These are phyloP conservation scores for Fusarium xylarioides DNA, from an alignment of 2,329 filamentous ascomycete species.

Conservation along the genomic window DNA sequence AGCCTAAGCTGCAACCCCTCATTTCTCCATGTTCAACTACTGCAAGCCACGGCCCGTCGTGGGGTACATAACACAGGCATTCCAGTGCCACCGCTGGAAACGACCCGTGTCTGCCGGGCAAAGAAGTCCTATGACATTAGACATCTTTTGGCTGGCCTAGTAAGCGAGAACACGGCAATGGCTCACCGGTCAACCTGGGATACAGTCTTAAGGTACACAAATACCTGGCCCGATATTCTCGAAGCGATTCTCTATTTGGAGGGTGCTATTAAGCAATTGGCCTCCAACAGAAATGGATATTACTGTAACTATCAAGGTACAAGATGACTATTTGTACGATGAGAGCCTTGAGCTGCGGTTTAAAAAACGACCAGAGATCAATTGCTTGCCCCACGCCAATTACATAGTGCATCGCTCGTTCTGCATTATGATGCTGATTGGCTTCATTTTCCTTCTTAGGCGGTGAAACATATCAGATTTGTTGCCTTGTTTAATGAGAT, in stretches of 20 bases:
- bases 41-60: constrained; percentile 40
- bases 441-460: background rate
- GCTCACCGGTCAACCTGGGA: background rate
- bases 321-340: background rate
- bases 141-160: background rate
- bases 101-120: background rate
- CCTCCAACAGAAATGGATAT: background rate
- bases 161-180: background rate
- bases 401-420: background rate
- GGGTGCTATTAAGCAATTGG: background rate
- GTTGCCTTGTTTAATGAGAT: background rate
- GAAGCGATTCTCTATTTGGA: background rate
- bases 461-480: background rate
- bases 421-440: background rate
- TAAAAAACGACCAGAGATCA: background rate
- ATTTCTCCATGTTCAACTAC: constrained; percentile 41
- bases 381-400: background rate
- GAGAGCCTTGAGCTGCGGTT: background rate
- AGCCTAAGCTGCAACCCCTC: constrained; percentile 35
- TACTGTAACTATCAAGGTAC: constrained; percentile 9
- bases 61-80: constrained; percentile 17
- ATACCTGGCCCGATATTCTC: background rate
- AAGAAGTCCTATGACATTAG: background rate
- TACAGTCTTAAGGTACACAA: background rate
- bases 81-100: constrained; percentile 2